Evolutionary conservation across 768 basidiomycete genomes (phyloP).

Genomic region (Calocera viscosa): DNA sequence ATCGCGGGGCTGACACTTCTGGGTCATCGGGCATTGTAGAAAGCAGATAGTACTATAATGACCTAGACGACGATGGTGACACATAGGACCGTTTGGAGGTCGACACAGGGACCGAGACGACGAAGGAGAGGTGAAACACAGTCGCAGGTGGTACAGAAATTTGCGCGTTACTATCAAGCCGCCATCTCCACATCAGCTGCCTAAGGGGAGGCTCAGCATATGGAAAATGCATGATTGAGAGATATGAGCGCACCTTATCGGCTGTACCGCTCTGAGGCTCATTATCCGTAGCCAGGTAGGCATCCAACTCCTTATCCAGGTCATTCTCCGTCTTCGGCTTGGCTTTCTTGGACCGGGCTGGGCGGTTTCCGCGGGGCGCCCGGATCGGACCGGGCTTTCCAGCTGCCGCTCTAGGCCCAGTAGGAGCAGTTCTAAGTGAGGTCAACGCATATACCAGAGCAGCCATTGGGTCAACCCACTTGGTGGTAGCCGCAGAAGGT

Average conservation of each 20-base stretch:
- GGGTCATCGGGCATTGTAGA: neutral
- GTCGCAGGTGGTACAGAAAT: neutral
- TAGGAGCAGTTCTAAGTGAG: neutral
- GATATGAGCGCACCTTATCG: neutral
- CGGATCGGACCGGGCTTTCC: neutral
- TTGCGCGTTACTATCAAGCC: neutral
- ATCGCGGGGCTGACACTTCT: neutral
- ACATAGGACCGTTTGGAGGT: too few species aligned
- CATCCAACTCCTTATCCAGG: conserved; percentile 5
- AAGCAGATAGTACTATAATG: neutral
- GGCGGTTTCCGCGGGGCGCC: neutral
- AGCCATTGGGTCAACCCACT: neutral
- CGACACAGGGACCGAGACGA: neutral
- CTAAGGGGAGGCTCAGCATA: neutral
- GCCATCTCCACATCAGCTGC: neutral
- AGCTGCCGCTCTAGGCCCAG: neutral
- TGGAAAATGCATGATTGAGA: neutral
- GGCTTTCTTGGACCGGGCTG: neutral
- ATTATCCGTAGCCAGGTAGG: neutral
- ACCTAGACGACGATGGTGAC: neutral
- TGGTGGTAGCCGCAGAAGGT: neutral
- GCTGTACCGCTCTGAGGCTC: neutral
- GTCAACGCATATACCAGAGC: neutral
- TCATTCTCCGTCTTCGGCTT: conserved; percentile 4
- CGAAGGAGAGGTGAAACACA: neutral